Evolutionary conservation across 192 early-diverging fungal species (phyloP).

Genomic region (Backusella macrospora): DNA sequence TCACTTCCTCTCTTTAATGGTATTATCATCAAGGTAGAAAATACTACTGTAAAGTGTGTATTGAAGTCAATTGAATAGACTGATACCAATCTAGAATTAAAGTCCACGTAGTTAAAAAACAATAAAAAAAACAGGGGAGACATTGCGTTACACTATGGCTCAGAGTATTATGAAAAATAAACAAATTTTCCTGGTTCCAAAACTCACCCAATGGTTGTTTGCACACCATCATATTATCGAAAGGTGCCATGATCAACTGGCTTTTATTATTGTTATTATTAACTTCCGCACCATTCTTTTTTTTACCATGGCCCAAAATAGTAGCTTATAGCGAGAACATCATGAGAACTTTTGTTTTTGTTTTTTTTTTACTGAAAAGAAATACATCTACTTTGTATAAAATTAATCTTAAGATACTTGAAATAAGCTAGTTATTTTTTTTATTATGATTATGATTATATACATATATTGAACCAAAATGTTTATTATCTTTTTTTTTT

Average conservation of each 20-base stretch:
- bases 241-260: conserved; percentile 1
- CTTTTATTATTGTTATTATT: neutral
- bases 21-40: too few species aligned
- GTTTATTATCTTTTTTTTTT: conserved; percentile 1
- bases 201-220: conserved; percentile 1
- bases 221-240: neutral
- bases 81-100: neutral
- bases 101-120: neutral
- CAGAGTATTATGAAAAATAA: neutral
- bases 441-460: neutral
- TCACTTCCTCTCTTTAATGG: too few species aligned
- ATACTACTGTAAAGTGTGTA: too few species aligned
- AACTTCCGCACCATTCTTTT: neutral
- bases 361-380: neutral
- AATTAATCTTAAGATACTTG: neutral
- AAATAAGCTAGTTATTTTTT: neutral
- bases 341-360: neutral
- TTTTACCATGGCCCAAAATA: neutral
- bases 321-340: neutral
- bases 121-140: neutral
- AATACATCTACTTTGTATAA: neutral
- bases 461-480: neutral
- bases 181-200: conserved; percentile 6
- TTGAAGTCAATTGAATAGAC: too few species aligned
- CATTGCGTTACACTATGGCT: conserved; percentile 2